Evolutionary conservation across 768 basidiomycete species (phyloP).

Genomic region (Kwoniella dejecticola): DNA sequence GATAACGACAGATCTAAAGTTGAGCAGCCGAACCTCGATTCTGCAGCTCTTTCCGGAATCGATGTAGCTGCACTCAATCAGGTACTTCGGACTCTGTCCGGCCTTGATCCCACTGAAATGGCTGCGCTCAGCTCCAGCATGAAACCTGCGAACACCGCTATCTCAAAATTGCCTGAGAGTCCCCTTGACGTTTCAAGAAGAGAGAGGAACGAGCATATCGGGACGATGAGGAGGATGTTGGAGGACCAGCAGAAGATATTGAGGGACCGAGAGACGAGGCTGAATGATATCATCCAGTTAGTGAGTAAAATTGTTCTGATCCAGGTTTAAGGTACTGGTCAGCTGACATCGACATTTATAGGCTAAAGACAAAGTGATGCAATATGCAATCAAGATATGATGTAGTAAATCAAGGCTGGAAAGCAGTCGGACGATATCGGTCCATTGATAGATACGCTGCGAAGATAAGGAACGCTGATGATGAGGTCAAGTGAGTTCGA

Average conservation of each 20-base stretch:
- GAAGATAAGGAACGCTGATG: no score
- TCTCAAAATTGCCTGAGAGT: no score
- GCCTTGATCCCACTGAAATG: background rate
- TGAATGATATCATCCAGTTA: slow-evolving; percentile 1
- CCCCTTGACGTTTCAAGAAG: background rate
- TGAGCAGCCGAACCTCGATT: no score
- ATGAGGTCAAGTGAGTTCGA: no score
- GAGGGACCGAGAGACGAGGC: background rate
- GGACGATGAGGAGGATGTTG: slow-evolving; percentile 7
- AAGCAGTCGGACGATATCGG: background rate
- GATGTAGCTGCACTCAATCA: background rate
- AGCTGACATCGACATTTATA: background rate
- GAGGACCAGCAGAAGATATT: slow-evolving; percentile 7
- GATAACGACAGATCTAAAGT: no score
- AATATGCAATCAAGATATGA: slow-evolving; percentile 3
- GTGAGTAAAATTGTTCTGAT: background rate
- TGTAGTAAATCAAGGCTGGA: no score
- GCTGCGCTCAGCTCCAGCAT: no score
- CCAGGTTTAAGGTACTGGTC: background rate
- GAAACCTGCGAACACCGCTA: no score
- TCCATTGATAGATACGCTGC: no score
- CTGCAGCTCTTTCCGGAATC: background rate
- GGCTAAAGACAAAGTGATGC: slow-evolving; percentile 15
- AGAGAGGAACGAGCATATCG: background rate
- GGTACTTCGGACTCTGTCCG: background rate